phyloP scores from a whole-genome alignment of 352 stramenopile species.

The Pythium guiyangense region DNA sequence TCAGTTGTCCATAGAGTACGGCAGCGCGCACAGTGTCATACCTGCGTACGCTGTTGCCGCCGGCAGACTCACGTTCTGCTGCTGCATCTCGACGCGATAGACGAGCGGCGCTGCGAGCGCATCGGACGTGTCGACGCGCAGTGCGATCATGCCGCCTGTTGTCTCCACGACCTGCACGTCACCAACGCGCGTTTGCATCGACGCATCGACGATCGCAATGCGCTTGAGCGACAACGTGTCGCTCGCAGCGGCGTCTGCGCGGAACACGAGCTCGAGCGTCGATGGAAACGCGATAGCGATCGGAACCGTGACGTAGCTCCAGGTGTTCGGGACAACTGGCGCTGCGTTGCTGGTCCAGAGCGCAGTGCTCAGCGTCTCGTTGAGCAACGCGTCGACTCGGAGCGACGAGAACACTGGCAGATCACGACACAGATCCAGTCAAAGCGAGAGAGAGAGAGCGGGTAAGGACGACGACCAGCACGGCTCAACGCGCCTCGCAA shows the following conservation, averaged over 20 bases:
- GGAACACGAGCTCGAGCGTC: constrained; percentile 31
- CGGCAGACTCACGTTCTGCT: constrained; percentile 1
- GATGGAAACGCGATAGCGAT: constrained; percentile 19
- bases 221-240: constrained; percentile 37
- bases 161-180: constrained; percentile 18
- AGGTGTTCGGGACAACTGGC: constrained; percentile 13
- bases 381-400: constrained; percentile 27
- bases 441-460: too few species aligned
- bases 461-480: too few species aligned
- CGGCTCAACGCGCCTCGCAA: not conserved
- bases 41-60: constrained; percentile 26
- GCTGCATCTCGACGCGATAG: constrained; percentile 31
- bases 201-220: constrained; percentile 20
- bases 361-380: constrained; percentile 11
- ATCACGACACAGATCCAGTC: not conserved
- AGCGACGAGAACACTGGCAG: constrained; percentile 33
- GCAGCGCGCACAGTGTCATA: constrained; percentile 18
- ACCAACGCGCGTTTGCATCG: constrained; percentile 12
- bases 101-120: constrained; percentile 15
- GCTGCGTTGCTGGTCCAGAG: constrained; percentile 34
- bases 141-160: constrained; percentile 43
- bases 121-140: constrained; percentile 12
- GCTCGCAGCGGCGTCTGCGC: constrained; percentile 13
- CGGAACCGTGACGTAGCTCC: constrained; percentile 19
- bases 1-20: too few species aligned